These are phyloP conservation scores for Aureobasidium vineae DNA, from an alignment of 2,329 filamentous ascomycete species.

Conservation along the genomic window DNA sequence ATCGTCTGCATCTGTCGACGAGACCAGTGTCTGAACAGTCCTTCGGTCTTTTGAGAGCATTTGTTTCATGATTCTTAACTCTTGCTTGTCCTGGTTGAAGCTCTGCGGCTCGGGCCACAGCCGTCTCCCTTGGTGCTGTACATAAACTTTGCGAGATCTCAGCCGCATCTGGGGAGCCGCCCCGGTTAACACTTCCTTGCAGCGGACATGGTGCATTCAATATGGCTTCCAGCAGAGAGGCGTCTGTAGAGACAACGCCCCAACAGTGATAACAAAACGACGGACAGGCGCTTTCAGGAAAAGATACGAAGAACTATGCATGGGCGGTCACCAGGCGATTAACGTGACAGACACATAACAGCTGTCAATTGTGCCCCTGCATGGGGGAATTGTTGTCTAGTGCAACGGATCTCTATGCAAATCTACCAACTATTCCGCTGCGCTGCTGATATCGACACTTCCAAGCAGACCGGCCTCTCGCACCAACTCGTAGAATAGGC, in stretches of 20 bases:
- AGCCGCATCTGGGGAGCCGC: constrained; percentile 1
- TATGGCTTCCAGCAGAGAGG: constrained; percentile 9
- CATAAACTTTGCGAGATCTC: neutral
- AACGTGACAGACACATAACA: constrained; percentile 21
- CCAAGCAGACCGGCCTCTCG: constrained; percentile 79
- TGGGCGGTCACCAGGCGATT: neutral
- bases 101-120: constrained; percentile 15
- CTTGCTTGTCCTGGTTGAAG: neutral
- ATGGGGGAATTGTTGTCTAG: constrained; percentile 2
- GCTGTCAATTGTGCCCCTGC: constrained; percentile 20
- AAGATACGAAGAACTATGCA: neutral
- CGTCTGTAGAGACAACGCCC: constrained; percentile 2
- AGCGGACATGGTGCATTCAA: neutral
- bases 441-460: constrained; percentile 31
- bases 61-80: neutral
- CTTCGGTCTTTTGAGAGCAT: neutral
- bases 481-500: constrained; percentile 85
- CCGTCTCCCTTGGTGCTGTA: neutral
- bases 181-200: constrained; percentile 6
- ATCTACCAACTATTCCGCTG: constrained; percentile 12
- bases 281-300: neutral
- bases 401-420: constrained; percentile 7
- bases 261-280: constrained; percentile 4
- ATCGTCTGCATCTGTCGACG: constrained; percentile 11
- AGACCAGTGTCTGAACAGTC: neutral